Conservation (phyloP, 23 red algal species). For the Gracilaria caudata region DNA sequence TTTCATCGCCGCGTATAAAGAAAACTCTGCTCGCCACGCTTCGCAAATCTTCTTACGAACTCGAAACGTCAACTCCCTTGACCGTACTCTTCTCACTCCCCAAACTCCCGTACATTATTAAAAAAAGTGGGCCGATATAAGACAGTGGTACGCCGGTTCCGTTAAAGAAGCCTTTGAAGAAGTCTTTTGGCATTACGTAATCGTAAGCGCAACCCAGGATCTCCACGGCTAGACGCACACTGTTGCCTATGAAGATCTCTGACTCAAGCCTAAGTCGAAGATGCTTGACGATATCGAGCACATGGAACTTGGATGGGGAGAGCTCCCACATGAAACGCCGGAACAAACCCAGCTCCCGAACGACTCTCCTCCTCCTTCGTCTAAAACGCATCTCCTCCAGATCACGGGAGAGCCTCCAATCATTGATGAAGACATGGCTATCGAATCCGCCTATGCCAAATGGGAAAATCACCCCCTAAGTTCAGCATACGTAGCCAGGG, state of each 20-base stretch:
- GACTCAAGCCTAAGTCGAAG: background rate
- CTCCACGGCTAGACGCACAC: background rate
- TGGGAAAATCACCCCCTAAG: background rate
- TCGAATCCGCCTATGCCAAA: background rate
- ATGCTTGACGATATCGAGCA: background rate
- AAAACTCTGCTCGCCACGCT: background rate
- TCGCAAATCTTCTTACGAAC: background rate
- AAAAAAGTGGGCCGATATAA: background rate
- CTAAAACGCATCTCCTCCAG: background rate
- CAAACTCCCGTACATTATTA: constrained; percentile 2
- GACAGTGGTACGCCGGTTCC: constrained; percentile 19
- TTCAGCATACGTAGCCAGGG: background rate
- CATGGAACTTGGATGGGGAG: background rate
- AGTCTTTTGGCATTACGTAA: background rate
- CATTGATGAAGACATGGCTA: too few species aligned
- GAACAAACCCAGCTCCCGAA: background rate
- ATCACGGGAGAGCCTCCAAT: background rate
- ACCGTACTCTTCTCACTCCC: background rate
- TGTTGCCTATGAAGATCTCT: background rate
- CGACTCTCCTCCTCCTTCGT: background rate
- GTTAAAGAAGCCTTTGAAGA: background rate
- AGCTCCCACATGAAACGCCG: background rate
- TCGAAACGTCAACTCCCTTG: background rate
- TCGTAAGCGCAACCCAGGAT: background rate
- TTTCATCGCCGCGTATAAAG: background rate